Conservation (phyloP, 225 moss, liverwort and hornwort genomes). For the Climacium dendroides region DNA sequence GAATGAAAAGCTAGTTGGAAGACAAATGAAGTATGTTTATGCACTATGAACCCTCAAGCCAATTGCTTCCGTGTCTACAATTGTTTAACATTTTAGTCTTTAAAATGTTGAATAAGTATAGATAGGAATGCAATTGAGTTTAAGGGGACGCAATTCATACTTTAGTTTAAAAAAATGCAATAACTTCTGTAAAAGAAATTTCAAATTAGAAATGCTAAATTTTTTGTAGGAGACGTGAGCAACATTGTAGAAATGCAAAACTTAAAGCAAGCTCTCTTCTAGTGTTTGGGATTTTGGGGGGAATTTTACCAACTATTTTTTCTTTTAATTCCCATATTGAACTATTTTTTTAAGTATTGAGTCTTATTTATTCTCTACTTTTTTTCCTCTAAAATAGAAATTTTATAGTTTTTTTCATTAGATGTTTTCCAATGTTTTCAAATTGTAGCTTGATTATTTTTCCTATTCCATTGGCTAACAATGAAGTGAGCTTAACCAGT, state of each 20-base stretch:
- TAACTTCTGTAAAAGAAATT: background rate
- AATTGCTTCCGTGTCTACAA: background rate
- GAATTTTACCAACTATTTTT: too few species aligned
- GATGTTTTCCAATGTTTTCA: fast-evolving
- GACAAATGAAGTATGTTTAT: background rate
- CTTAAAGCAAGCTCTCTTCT: too few species aligned
- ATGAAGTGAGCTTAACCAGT: fast-evolving
- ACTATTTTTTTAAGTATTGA: fast-evolving
- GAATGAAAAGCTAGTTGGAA: background rate
- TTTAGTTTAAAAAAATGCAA: background rate
- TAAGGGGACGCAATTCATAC: background rate
- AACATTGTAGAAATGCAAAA: constrained; percentile 37
- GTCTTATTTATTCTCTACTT: fast-evolving
- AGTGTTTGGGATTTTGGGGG: fast-evolving
- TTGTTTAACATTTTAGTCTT: background rate
- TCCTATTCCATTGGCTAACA: fast-evolving
- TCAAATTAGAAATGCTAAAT: constrained; percentile 29
- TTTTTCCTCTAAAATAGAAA: too few species aligned
- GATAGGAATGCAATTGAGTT: background rate
- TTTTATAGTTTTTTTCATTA: too few species aligned
- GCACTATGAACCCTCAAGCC: background rate
- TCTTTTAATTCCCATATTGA: too few species aligned
- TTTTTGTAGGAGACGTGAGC: constrained; percentile 31
- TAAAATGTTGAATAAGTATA: background rate
- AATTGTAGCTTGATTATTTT: too few species aligned